Conservation (phyloP, 2,329 filamentous ascomycete genomes). For the Sporothrix sp. region DNA sequence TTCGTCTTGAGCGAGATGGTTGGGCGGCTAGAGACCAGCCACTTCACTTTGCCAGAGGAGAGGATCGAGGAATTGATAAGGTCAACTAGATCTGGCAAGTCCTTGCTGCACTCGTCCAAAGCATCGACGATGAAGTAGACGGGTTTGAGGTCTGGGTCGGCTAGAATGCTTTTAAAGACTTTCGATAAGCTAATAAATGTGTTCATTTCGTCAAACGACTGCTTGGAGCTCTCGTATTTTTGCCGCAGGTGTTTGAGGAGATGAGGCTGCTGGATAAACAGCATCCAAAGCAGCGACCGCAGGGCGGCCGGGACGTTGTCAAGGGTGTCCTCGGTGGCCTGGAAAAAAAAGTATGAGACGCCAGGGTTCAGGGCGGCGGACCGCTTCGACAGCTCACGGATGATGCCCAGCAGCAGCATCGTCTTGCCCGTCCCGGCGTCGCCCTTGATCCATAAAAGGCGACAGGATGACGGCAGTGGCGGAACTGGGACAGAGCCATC, state of each 20-base stretch:
- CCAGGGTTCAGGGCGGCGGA: background rate
- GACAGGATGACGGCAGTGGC: background rate
- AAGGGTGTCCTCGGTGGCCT: slow-evolving; percentile 15
- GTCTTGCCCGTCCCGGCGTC: slow-evolving; percentile 4
- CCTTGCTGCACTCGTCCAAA: slow-evolving; percentile 2
- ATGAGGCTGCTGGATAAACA: slow-evolving; percentile 17
- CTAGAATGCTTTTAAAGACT: background rate
- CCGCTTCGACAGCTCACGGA: background rate
- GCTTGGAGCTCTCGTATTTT: slow-evolving; percentile 13
- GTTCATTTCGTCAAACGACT: slow-evolving; percentile 10
- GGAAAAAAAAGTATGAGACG: slow-evolving; percentile 15
- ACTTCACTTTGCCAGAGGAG: slow-evolving; percentile 1
- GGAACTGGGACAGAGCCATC: background rate
- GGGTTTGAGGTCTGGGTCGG: background rate
- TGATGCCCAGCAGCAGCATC: background rate
- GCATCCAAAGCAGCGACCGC: slow-evolving; percentile 18
- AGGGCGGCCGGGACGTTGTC: slow-evolving; percentile 17
- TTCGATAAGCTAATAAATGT: background rate
- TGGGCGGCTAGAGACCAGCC: slow-evolving; percentile 6
- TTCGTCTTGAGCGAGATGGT: background rate
- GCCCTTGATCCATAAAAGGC: slow-evolving; percentile 7
- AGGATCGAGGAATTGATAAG: background rate
- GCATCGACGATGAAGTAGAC: slow-evolving; percentile 7
- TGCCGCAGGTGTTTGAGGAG: slow-evolving; percentile 17
- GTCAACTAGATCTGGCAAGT: background rate